Conservation (phyloP, 2,329 filamentous ascomycete species). For the Tolypocladium guangdongense region DNA sequence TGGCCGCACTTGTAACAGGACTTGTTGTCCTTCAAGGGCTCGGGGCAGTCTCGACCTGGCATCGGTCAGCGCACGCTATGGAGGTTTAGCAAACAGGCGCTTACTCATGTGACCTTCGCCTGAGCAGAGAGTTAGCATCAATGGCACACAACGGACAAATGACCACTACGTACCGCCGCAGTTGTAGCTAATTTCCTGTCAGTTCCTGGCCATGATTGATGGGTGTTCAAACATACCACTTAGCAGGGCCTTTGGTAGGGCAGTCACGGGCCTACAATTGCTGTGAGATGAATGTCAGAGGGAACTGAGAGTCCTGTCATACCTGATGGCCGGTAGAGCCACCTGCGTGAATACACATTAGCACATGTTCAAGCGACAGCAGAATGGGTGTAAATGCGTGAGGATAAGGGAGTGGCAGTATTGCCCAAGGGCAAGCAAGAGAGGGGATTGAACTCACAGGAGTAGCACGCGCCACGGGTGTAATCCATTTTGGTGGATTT, state of each 20-base stretch:
- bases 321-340: constrained; percentile 67
- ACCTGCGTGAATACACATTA: constrained; percentile 34
- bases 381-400: background rate
- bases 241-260: constrained; percentile 72
- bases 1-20: constrained; percentile 71
- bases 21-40: constrained; percentile 78
- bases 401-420: background rate
- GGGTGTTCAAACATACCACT: constrained; percentile 49
- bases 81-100: constrained; percentile 17
- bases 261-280: constrained; percentile 64
- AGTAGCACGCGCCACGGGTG: constrained; percentile 38
- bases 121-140: constrained; percentile 17
- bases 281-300: background rate
- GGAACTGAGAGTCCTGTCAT: constrained; percentile 23
- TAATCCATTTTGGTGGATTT: constrained; percentile 27
- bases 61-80: background rate
- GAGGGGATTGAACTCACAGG: constrained; percentile 28
- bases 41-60: constrained; percentile 77
- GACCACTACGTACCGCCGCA: constrained; percentile 52
- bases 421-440: background rate
- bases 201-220: constrained; percentile 3
- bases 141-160: background rate
- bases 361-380: background rate
- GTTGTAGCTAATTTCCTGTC: constrained; percentile 55
- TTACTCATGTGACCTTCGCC: constrained; percentile 68